A percentile compares a stretch with the other conserved stretches of the same genome.
Conservation (phyloP, 352 stramenopile genomes). For the Globisporangium cylindrosporum region DNA sequence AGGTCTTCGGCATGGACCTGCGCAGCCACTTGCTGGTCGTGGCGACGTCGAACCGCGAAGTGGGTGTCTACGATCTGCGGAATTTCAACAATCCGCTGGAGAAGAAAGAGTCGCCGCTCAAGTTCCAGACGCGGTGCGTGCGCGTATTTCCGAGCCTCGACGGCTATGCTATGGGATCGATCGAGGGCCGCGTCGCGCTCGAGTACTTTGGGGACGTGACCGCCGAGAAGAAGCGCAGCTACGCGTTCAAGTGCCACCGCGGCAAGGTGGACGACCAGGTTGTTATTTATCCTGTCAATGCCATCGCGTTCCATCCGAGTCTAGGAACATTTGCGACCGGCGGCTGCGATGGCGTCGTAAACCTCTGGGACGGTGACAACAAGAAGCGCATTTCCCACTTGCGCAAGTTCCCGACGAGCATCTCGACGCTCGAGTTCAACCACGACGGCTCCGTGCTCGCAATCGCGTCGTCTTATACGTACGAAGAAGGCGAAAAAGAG, state of each 20-base stretch:
- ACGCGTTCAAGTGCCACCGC: constrained; percentile 98
- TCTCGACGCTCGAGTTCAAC: constrained; percentile 94
- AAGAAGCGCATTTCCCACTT: constrained; percentile 94
- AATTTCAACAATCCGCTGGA: constrained; percentile 65
- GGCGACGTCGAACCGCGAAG: constrained; percentile 47
- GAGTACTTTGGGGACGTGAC: constrained; percentile 90
- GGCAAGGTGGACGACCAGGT: constrained; percentile 80
- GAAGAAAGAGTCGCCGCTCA: constrained; percentile 74
- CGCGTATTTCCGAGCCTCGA: constrained; percentile 61
- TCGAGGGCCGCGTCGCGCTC: constrained; percentile 96
- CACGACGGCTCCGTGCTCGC: constrained; percentile 91
- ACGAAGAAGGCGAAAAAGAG: constrained; percentile 97
- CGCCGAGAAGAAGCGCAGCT: constrained; percentile 71
- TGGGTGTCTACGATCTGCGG: constrained; percentile 83
- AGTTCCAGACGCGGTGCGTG: constrained; percentile 92
- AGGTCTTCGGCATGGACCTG: constrained; percentile 71
- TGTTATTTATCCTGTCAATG: constrained; percentile 95
- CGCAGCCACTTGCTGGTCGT: constrained; percentile 56
- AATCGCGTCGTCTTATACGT: constrained; percentile 96
- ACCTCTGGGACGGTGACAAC: constrained; percentile 93
- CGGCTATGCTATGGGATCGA: constrained; percentile 91
- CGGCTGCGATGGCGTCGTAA: constrained; percentile 92
- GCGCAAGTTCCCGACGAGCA: constrained; percentile 77
- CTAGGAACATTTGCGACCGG: constrained; percentile 95
- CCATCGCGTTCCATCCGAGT: constrained; percentile 94